Evolutionary conservation across 306 rosid species (phyloP).

Genomic region (Ochetophila trinervis): DNA sequence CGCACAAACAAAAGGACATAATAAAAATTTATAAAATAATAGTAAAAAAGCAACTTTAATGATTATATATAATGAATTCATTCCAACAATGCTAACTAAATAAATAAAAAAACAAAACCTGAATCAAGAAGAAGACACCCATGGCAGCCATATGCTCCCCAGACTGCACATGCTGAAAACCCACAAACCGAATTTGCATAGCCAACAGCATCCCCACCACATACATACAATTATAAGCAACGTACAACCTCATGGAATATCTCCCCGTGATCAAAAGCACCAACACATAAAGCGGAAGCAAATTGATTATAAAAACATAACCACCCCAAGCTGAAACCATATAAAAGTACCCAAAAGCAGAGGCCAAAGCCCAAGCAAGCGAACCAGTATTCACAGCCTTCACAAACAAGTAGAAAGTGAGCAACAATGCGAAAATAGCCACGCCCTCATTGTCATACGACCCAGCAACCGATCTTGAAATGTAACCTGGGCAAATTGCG

Average conservation of each 20-base stretch:
- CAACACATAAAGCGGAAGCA: conserved; percentile 84
- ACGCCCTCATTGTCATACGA: conserved; percentile 98
- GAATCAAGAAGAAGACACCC: conserved; percentile 99
- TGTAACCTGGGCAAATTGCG: conserved; percentile 95
- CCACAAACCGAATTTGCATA: conserved; percentile 98
- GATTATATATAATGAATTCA: background rate
- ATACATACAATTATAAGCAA: conserved; percentile 92
- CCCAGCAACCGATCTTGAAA: conserved; percentile 94
- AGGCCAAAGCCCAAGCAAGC: conserved; percentile 82
- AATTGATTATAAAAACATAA: conserved; percentile 79
- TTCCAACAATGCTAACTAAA: background rate
- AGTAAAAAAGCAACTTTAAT: background rate
- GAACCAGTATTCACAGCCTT: conserved; percentile 95
- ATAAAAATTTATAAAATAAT: background rate
- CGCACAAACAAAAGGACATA: background rate
- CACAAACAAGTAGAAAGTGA: conserved; percentile 83
- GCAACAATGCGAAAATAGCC: conserved; percentile 78
- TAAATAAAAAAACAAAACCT: conserved; percentile 45
- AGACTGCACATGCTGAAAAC: conserved; percentile 98
- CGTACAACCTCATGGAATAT: conserved; percentile 83
- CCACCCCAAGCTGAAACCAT: conserved; percentile 99
- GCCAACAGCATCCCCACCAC: conserved; percentile 93
- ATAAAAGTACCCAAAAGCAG: conserved; percentile 93
- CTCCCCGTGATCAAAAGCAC: conserved; percentile 84
- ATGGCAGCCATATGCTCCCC: conserved; percentile 99